Evolutionary conservation across 2,329 filamentous ascomycete genomes (phyloP).

Genomic region (Colletotrichum sp.): DNA sequence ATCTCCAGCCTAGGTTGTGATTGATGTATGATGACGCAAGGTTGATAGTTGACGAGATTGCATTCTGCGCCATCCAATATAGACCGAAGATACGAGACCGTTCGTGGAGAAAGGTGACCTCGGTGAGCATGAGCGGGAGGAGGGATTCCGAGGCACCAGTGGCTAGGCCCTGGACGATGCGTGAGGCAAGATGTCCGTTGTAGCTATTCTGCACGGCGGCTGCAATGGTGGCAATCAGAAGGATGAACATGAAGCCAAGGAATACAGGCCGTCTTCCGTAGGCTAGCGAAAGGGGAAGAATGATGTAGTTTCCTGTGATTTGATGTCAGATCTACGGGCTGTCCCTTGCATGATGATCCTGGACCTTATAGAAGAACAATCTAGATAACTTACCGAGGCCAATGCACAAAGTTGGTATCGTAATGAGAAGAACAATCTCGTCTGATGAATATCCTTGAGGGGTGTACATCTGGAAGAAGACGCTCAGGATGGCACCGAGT

Average conservation of each 20-base stretch:
- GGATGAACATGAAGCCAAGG: conserved; percentile 31
- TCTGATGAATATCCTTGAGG: conserved; percentile 24
- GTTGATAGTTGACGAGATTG: conserved; percentile 33
- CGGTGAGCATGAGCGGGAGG: conserved; percentile 40
- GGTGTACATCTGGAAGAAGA: conserved; percentile 35
- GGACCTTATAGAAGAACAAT: neutral
- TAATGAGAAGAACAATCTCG: conserved; percentile 36
- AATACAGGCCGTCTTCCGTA: conserved; percentile 40
- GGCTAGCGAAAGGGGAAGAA: conserved; percentile 40
- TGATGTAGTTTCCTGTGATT: conserved; percentile 32
- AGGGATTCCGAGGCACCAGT: conserved; percentile 43
- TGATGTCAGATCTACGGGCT: neutral
- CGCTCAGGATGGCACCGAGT: conserved; percentile 41
- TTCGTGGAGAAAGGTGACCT: conserved; percentile 44
- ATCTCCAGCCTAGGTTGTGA: conserved; percentile 39
- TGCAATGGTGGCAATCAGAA: conserved; percentile 35
- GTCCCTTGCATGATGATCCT: neutral
- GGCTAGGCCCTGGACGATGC: conserved; percentile 38
- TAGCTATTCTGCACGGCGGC: conserved; percentile 36
- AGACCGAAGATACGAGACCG: conserved; percentile 37
- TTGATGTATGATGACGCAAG: conserved; percentile 38
- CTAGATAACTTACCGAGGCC: conserved; percentile 28
- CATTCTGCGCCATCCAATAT: conserved; percentile 42
- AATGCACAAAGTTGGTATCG: conserved; percentile 41
- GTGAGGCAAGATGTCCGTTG: conserved; percentile 37